Evolutionary conservation across 306 rosid genomes (phyloP).

Genomic region (Clitoria ternatea): DNA sequence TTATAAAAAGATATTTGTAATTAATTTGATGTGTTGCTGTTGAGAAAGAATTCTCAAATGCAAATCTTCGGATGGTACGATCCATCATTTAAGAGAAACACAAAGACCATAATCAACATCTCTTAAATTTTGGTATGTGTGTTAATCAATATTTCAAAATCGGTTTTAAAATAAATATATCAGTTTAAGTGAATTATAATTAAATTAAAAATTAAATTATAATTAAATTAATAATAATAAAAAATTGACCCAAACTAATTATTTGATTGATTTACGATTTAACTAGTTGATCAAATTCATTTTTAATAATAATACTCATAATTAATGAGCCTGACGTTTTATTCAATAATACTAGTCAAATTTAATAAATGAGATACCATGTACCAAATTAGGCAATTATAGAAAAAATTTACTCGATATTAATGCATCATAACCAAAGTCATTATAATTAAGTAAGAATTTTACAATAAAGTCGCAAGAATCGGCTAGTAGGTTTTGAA

Average conservation of each 20-base stretch:
- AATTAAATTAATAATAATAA: too few relatives aligned
- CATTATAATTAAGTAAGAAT: background rate
- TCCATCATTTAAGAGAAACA: background rate
- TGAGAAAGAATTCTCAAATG: background rate
- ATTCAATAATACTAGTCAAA: background rate
- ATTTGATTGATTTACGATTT: too few relatives aligned
- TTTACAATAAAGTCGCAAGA: background rate
- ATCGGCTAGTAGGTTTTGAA: background rate
- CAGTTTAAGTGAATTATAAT: too few relatives aligned
- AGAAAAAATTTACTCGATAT: background rate
- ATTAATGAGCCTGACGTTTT: background rate
- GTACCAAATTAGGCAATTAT: background rate
- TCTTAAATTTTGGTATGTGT: background rate
- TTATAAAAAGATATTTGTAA: too few relatives aligned
- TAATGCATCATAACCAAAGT: background rate
- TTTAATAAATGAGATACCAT: background rate
- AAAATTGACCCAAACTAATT: too few relatives aligned
- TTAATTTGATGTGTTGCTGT: background rate
- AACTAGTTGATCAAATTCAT: too few relatives aligned
- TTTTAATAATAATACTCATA: too few relatives aligned
- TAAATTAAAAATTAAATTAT: too few relatives aligned
- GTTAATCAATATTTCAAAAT: too few relatives aligned
- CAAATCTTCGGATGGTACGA: too few relatives aligned
- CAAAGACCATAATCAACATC: background rate
- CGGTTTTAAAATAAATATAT: too few relatives aligned